Conservation (phyloP, 73 alveolate genomes). For the Stentor coeruleus region DNA sequence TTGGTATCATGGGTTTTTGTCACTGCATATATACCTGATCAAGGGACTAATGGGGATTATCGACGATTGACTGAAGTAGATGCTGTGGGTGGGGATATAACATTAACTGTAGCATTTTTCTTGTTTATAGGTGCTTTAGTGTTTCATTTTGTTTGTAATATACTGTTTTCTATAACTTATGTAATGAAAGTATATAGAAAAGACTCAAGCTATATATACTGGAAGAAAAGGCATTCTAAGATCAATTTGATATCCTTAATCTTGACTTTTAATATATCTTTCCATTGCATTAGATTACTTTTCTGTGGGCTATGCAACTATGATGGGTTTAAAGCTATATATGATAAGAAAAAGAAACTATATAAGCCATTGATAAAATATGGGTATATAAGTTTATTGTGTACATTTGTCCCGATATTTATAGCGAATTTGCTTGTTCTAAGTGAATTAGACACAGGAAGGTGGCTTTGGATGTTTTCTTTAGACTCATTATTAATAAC, state of each 20-base stretch:
- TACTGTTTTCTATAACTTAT: not conserved
- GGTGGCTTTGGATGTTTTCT: constrained; percentile 14
- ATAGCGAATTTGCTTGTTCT: not conserved
- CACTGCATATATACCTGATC: not conserved
- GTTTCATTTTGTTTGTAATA: not conserved
- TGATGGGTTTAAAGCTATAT: constrained; percentile 12
- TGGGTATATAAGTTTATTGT: constrained; percentile 6
- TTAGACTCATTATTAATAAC: not conserved
- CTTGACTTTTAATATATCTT: not conserved
- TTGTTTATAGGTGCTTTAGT: not conserved
- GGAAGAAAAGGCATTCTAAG: not conserved
- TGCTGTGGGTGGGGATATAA: not conserved
- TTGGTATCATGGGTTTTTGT: constrained; percentile 5
- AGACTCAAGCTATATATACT: not conserved
- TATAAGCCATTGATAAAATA: constrained; percentile 18
- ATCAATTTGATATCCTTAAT: not conserved
- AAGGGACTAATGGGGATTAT: constrained; percentile 1
- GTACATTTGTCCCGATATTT: constrained; percentile 17
- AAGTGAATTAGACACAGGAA: not conserved
- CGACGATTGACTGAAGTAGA: not conserved
- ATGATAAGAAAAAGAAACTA: not conserved
- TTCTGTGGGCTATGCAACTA: constrained; percentile 16
- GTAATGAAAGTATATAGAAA: not conserved
- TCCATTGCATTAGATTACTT: constrained; percentile 10
- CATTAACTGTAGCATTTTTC: not conserved